phyloP scores from a whole-genome alignment of 164 flowering plant species.

The Vitis rupestris region DNA sequence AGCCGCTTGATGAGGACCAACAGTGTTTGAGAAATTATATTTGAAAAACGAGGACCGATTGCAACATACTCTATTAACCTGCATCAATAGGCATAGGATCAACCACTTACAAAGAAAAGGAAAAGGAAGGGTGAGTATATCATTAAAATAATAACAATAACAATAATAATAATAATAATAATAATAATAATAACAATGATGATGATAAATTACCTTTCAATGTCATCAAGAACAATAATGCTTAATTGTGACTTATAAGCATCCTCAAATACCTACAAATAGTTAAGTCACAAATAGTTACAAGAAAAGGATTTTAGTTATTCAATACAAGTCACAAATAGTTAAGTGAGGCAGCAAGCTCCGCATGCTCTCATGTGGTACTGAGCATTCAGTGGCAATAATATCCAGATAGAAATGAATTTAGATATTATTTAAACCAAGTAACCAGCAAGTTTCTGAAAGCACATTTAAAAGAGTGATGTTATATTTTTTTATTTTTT shows the following conservation, averaged over 20 bases:
- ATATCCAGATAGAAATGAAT: too few species aligned
- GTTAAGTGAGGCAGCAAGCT: too few species aligned
- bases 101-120: not conserved
- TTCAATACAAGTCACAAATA: too few species aligned
- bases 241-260: constrained; percentile 94
- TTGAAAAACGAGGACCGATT: constrained; percentile 95
- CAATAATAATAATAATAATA: not conserved
- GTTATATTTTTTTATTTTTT: too few species aligned
- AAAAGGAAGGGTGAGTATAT: not conserved
- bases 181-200: not conserved
- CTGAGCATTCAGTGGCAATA: too few species aligned
- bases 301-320: not conserved
- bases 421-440: too few species aligned
- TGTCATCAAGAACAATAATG: constrained; percentile 89
- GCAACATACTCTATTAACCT: constrained; percentile 88
- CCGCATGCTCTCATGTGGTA: too few species aligned
- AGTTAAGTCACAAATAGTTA: not conserved
- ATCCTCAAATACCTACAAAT: constrained; percentile 88
- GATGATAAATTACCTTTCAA: constrained; percentile 67
- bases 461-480: too few species aligned
- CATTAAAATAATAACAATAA: not conserved
- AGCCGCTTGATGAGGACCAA: constrained; percentile 85
- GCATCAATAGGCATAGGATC: constrained; percentile 14
- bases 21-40: constrained; percentile 80
- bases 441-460: too few species aligned